phyloP scores from a whole-genome alignment of 495 filamentous ascomycete genomes.

The Penicillium fimorum region DNA sequence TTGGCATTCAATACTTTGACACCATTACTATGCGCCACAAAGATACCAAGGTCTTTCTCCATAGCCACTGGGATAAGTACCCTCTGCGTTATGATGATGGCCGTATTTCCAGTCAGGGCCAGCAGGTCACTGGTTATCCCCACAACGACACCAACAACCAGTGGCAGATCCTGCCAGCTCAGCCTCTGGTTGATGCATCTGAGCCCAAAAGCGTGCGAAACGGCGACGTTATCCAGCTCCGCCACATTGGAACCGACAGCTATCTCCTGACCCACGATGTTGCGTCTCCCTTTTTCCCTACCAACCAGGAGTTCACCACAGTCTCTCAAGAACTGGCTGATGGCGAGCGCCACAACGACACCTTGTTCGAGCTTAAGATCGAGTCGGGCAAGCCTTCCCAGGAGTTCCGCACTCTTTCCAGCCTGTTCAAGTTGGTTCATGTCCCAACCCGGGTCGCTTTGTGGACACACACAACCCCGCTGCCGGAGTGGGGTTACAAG shows the following conservation, averaged over 20 bases:
- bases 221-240: slow-evolving; percentile 83
- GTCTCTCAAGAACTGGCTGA: slow-evolving; percentile 68
- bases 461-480: slow-evolving; percentile 94
- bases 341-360: slow-evolving; percentile 81
- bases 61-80: slow-evolving; percentile 87
- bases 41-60: slow-evolving; percentile 93
- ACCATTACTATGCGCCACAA: slow-evolving; percentile 87
- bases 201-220: slow-evolving; percentile 68
- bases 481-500: slow-evolving; percentile 95
- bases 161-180: slow-evolving; percentile 84
- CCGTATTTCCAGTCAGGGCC: slow-evolving; percentile 93
- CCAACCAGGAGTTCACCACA: slow-evolving; percentile 97
- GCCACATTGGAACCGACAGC: slow-evolving; percentile 84
- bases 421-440: slow-evolving; percentile 93
- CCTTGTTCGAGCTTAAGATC: slow-evolving; percentile 88
- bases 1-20: slow-evolving; percentile 88
- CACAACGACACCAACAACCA: slow-evolving; percentile 99
- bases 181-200: slow-evolving; percentile 48
- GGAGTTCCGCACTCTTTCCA: slow-evolving; percentile 83
- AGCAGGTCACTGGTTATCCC: slow-evolving; percentile 97
- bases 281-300: slow-evolving; percentile 94
- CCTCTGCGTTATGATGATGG: slow-evolving; percentile 96
- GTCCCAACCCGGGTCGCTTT: slow-evolving; percentile 92
- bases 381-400: slow-evolving; percentile 81
- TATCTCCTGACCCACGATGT: slow-evolving; percentile 94